A percentile compares a stretch with the other conserved stretches of the same genome.
phyloP scores from a whole-genome alignment of 352 stramenopile species.

The Pilasporangium apinafurcum region DNA sequence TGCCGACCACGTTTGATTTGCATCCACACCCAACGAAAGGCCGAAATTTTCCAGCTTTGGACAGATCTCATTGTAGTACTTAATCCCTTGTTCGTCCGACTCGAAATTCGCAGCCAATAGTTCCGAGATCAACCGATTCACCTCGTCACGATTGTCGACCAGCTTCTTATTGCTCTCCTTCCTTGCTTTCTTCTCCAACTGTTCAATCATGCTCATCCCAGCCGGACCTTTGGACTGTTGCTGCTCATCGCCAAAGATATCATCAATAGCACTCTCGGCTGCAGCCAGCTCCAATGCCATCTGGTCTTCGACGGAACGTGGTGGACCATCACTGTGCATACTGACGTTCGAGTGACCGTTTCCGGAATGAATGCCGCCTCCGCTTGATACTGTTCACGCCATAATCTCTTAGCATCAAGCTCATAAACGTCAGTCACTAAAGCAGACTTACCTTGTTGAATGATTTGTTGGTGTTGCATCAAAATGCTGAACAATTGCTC shows the following conservation, averaged over 20 bases:
- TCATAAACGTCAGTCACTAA: neutral
- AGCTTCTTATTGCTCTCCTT: constrained; percentile 87
- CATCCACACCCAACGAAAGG: constrained; percentile 56
- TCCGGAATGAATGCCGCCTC: neutral
- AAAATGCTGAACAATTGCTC: constrained; percentile 83
- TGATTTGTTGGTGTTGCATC: constrained; percentile 86
- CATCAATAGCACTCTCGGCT: constrained; percentile 71
- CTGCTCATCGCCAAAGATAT: constrained; percentile 83
- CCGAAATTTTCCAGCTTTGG: constrained; percentile 62
- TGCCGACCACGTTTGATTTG: constrained; percentile 77
- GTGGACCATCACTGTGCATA: constrained; percentile 12
- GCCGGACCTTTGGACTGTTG: constrained; percentile 48
- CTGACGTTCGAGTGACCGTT: constrained; percentile 9
- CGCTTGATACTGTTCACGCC: constrained; percentile 32
- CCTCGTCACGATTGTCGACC: constrained; percentile 57
- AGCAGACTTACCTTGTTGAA: constrained; percentile 57
- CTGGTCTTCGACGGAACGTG: constrained; percentile 68
- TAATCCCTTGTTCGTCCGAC: constrained; percentile 64
- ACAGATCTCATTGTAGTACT: constrained; percentile 47
- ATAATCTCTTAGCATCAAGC: constrained; percentile 2
- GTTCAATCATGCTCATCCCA: constrained; percentile 86
- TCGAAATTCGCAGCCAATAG: constrained; percentile 41
- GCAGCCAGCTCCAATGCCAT: constrained; percentile 78
- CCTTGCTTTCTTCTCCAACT: constrained; percentile 81
- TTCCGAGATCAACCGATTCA: constrained; percentile 51